Base-by-base conservation (phyloP, 768 basidiomycete species). In the Mycena galericulata region DNA sequence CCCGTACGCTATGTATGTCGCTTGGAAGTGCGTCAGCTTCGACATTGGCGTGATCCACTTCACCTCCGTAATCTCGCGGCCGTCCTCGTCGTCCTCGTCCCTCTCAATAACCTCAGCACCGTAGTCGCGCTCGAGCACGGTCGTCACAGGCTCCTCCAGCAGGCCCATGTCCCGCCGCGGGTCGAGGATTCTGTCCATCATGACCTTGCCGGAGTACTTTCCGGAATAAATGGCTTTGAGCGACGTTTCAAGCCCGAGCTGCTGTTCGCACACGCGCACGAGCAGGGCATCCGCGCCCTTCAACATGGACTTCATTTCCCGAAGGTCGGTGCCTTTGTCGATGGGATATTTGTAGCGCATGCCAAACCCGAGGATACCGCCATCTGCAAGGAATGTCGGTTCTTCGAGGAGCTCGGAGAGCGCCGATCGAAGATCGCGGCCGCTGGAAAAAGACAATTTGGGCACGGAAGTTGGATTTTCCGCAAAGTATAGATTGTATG, bases 311-410 rank as follows among this genome's bases (percentile, higher is more conserved):
- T 51, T 26, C 38, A 78, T 43, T 1, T 41, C 10, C 8, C 27
- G 0, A 32, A 63, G 64, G 14, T 59, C 18, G 50, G 15, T 55
- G 30, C n/a, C 38, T 11, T 24, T 27, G 29, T 41, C 62, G 57
- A 82, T 55, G 2, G 82, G 79, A 64, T 85, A 86, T 55, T 72
- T 71, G 71, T 82, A 78, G 1, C 70, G 71, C 10, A 86, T 72
- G 9, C 80, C 79, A 53, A 85, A 87, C 2, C 78, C 81, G 17
- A 87, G 74, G 17, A 61, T 72, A 1, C 85, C 84, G 9, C 85
- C 83, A 2, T 79, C 34, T 0, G 82, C 79, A 14, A 87, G 74
- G 65, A 85, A 82, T 2, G 50, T 38, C 4, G 71, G 60, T 58
- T 82, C 76, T 3, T 67, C 34, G 9, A 86, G 74, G 20, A 85